Percentiles rank a stretch among this genome's conserved stretches.
Conservation (phyloP, 352 stramenopile genomes). For the Globisporangium alternatum region DNA sequence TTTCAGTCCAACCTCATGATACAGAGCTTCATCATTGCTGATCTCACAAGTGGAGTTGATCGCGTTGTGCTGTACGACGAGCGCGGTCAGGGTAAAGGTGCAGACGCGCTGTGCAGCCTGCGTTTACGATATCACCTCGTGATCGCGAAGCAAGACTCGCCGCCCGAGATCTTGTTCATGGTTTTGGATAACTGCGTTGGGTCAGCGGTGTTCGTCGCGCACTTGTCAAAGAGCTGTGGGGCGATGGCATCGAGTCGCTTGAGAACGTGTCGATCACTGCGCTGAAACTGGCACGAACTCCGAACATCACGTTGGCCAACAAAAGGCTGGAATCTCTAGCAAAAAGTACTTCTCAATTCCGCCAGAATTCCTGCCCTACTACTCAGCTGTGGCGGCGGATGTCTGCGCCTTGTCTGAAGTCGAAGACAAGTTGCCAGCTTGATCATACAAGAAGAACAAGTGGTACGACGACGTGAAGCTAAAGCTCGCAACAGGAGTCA, state of each 20-base stretch:
- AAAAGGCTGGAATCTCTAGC: background rate
- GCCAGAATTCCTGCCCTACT: background rate
- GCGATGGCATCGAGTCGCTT: background rate
- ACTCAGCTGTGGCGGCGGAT: background rate
- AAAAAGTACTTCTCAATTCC: slow-evolving; percentile 1
- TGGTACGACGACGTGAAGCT: background rate
- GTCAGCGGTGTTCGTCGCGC: background rate
- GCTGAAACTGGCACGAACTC: slow-evolving; percentile 2
- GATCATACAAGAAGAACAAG: background rate
- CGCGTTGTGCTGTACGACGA: too few species aligned
- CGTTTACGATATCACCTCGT: too few species aligned
- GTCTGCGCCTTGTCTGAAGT: background rate
- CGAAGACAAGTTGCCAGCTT: background rate
- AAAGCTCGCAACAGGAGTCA: background rate
- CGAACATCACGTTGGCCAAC: background rate
- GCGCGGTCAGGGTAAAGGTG: too few species aligned
- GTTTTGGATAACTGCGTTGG: too few species aligned
- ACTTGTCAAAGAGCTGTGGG: background rate
- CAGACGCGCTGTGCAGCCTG: too few species aligned
- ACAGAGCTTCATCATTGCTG: too few species aligned
- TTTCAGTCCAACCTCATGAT: too few species aligned
- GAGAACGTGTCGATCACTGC: background rate
- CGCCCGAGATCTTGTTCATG: too few species aligned
- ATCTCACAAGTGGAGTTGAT: too few species aligned
- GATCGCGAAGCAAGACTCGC: too few species aligned